Evolutionary conservation across 2,329 filamentous ascomycete genomes (phyloP), one percentile per base, ranked within the genome.

Genomic region (Plenodomus tracheiphilus): DNA sequence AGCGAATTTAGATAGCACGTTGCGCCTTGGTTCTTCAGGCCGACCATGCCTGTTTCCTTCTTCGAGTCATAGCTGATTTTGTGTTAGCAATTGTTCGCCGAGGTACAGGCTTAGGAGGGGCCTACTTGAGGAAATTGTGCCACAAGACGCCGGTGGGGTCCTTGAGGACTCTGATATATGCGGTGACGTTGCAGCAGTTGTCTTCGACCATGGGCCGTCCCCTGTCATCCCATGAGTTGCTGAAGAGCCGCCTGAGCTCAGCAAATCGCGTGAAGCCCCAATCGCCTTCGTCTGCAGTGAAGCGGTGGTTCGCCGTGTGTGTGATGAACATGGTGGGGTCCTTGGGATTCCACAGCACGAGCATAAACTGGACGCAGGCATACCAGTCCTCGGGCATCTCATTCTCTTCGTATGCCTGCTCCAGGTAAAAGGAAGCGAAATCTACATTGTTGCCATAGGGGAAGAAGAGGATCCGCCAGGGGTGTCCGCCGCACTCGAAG

Each of bases 211-310:
- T 80, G 8, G 88, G 90, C 48, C 88, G 82, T 16, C 79, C 79
- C 51, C 74, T 75, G 42, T 85, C 83, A 48, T 94, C 88, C 83
- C 88, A 96, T 1, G 84, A 81, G 28, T 85, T 78, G 52, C 86
- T 87, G 68, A 97, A 96, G 71, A 97, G 87, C 65, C 85, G 87
- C 45, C 91, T 83, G 41, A 96, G 81, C 71, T 97, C 94, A 11
- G 91, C 85, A 68, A 97, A 99, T 47, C 93, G 81, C n/a, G 94
- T 99, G 72, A 99, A 99, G 1, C 94, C 94, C 94, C 94, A 99
- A 66, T 99, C 94, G 19, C 91, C 91, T 73, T 99, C 94, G 37
- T 97, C 94, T 56, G 89, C 89, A 3, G 91, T 97, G 73, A 97
- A 99, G 50, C 94, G 88, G 70, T 99, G 94, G 62, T 92, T 91